Percentiles rank a stretch among this genome's conserved stretches.
Evolutionary conservation across 306 rosid species (phyloP).

Genomic region (Vigna hirtella): DNA sequence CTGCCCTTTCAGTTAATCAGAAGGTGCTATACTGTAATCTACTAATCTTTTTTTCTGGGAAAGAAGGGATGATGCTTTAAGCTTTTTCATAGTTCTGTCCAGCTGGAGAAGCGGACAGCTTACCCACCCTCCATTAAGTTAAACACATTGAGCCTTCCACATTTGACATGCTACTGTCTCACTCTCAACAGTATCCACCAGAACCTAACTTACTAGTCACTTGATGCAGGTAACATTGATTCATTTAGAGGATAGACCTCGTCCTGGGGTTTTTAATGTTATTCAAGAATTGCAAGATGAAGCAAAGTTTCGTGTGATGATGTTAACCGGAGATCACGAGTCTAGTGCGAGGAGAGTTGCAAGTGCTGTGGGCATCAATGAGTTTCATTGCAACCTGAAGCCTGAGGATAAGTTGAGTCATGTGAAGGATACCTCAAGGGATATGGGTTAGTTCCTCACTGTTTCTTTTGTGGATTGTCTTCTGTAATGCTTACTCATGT

Average conservation of each 20-base stretch:
- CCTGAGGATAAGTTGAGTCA: slow-evolving; percentile 96
- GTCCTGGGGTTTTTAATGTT: slow-evolving; percentile 81
- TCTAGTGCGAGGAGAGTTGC: slow-evolving; percentile 95
- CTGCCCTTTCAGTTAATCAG: slow-evolving; percentile 83
- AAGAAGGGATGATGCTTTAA: slow-evolving; percentile 29
- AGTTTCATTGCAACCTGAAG: slow-evolving; percentile 85
- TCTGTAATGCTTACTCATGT: slow-evolving; percentile 32
- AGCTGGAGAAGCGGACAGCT: slow-evolving; percentile 12
- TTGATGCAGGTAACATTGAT: slow-evolving; percentile 83
- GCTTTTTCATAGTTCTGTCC: slow-evolving; percentile 28
- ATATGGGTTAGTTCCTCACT: slow-evolving; percentile 65
- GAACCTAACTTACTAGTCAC: slow-evolving; percentile 37
- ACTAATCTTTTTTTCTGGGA: slow-evolving; percentile 18
- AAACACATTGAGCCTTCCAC: not conserved
- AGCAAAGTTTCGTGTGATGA: slow-evolving; percentile 84
- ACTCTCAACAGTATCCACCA: slow-evolving; percentile 22
- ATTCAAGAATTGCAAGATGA: slow-evolving; percentile 71
- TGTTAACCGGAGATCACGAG: slow-evolving; percentile 95
- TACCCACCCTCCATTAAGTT: slow-evolving; percentile 5
- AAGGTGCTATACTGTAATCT: slow-evolving; percentile 61
- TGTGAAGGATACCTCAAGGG: slow-evolving; percentile 88
- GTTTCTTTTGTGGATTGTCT: not conserved
- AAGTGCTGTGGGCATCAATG: slow-evolving; percentile 83
- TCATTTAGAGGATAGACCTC: slow-evolving; percentile 96
- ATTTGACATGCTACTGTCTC: slow-evolving; percentile 31